These are phyloP conservation scores for Eucalyptus tenuipes DNA, from an alignment of 345 rosid species.

Conservation along the genomic window DNA sequence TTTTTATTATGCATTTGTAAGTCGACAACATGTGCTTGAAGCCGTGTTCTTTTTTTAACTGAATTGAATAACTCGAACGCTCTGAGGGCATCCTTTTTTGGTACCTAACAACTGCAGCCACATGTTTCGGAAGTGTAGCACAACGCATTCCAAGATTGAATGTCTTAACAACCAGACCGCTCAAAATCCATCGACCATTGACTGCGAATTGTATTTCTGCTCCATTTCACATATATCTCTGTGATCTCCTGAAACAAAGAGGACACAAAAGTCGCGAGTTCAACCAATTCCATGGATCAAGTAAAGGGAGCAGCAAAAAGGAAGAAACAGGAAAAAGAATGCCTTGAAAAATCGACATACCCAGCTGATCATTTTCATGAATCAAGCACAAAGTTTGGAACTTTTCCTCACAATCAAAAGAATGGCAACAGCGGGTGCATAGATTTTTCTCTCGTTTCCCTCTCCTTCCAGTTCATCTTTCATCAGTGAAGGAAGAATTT, in stretches of 20 bases:
- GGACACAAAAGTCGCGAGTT: not conserved
- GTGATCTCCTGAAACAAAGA: not conserved
- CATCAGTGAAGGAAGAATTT: not conserved
- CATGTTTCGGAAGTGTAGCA: slow-evolving; percentile 69
- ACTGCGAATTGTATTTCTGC: not conserved
- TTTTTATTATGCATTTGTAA: slow-evolving; percentile 58
- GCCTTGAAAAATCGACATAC: not conserved
- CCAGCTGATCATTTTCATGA: not conserved
- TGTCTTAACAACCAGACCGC: not conserved
- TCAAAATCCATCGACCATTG: not conserved
- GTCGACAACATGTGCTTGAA: slow-evolving; percentile 53
- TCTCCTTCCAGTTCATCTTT: not conserved
- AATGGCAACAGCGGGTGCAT: not conserved
- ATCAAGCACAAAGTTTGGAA: not conserved
- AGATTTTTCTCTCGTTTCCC: not conserved
- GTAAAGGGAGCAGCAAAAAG: not conserved
- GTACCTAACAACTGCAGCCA: slow-evolving; percentile 54
- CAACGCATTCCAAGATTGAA: slow-evolving; percentile 32
- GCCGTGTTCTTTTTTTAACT: slow-evolving; percentile 37
- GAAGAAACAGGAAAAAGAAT: not conserved
- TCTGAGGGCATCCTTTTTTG: slow-evolving; percentile 47
- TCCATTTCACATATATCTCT: not conserved
- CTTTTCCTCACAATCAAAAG: not conserved
- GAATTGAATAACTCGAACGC: slow-evolving; percentile 69
- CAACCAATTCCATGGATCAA: not conserved